Base-by-base conservation (phyloP, 2,329 filamentous ascomycete species). In the Leptoxyphium fumago region DNA sequence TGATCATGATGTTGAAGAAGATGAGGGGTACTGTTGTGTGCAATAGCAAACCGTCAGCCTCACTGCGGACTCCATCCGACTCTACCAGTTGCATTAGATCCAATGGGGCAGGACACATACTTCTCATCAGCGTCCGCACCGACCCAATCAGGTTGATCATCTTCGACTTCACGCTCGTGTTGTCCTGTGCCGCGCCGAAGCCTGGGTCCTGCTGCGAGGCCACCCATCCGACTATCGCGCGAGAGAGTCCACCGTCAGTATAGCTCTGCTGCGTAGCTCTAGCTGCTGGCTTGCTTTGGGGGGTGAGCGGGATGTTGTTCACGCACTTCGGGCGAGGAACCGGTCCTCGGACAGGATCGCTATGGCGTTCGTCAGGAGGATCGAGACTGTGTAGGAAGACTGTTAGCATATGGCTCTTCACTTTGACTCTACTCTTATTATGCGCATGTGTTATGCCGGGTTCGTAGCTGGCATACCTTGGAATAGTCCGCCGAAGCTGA, bases 331-430 rank as follows among this genome's bases (percentile, higher is more conserved):
- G 45, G 81, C 83, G 52, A 94, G 83, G 65, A 94, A 94, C 49
- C 87, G 82, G 67, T 94, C 87, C 76, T 94, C 88, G 55, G 86
- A 94, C 52, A 96, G 82, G 60, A 95, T 79, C 50, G 88, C 86
- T 61, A 96, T 82, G 52, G 86, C 85, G 66, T 98, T 98, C 66
- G 91, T 80, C 61, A 96, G 76, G 58, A 96, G 84, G 61, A 94
- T 73, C 54, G 78, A 75, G 53, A 89, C 84, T 87, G 57, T 17
- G 38, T 28, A 7, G 7, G 21, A 26, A 4, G 21, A 7, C 21
- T 7, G 21, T 26, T 26, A 26, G 7, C 21, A 26, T 7, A 7
- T 4, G 3, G 3, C 7, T 7, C 21, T 26, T 26, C 21, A 7
- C 21, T 26, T 48, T 34, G 17, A 10, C 34, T 11, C 14, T 43